Evolutionary conservation across 2,329 filamentous ascomycete genomes (phyloP), one percentile per base, ranked within the genome.

Genomic region (Epichloe aotearoae): DNA sequence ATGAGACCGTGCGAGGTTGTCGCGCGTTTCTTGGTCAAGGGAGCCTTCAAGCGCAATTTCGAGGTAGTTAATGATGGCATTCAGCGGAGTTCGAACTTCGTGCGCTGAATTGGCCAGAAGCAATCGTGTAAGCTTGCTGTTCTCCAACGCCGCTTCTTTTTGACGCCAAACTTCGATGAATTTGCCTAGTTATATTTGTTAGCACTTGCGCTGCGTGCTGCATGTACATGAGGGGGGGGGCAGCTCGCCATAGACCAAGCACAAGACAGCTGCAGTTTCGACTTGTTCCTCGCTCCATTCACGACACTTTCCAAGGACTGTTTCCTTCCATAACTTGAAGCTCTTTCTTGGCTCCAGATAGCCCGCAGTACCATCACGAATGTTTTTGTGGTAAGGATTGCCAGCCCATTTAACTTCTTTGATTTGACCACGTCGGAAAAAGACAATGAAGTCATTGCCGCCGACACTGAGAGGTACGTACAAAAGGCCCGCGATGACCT

Each of bases 131-230:
- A 95, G 72, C 53, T 90, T 84, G 57, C 85, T 94, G 61, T 74
- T 91, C 58, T 94, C 84, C 53, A 95, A 63, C 0, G 86, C 86
- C 1, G 83, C 84, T 64, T 95, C 89, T 57, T 95, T 95, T 62
- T 95, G 87, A 51, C 88, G 76, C 89, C 89, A 95, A 1, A 95
- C 88, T 60, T 94, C 86, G 58, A 95, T 95, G 63, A 95, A 95
- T 64, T 81, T 81, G 15, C 76, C 74, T 72, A 15, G 46, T 30
- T 1, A 30, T 2, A 33, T 3, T 26, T 34, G 47, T 56, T 37
- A 58, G 54, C 53, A 49, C 20, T 11, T 5, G 20, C 12, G 5
- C 19, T 26, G 8, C 7, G 5, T 39, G 33, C 37, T 41, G 8
- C 46, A 10, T 6, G 30, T 51, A 5, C 4, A 23, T 17, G 30